These are phyloP conservation scores for Calocera cornea DNA, from an alignment of 768 basidiomycete species.

Conservation along the genomic window DNA sequence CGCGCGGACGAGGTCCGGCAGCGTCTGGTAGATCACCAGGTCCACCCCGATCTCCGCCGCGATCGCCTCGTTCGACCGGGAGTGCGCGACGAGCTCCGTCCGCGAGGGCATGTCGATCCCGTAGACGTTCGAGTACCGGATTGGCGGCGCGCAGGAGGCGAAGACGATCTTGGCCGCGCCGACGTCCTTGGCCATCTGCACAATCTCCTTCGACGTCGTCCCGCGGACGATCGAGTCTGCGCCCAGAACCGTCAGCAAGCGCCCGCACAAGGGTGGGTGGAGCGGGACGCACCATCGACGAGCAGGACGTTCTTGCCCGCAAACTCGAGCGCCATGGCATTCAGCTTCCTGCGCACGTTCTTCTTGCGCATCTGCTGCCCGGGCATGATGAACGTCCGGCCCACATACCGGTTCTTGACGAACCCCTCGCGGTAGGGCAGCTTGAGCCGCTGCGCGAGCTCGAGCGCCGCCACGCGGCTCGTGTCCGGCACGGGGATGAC, in stretches of 20 bases:
- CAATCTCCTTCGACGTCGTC: constrained; percentile 95
- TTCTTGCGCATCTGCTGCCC: constrained; percentile 91
- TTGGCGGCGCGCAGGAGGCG: constrained; percentile 93
- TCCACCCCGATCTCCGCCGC: constrained; percentile 82
- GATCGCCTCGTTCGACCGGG: constrained; percentile 55
- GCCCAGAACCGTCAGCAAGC: constrained; percentile 1
- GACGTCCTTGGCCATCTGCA: constrained; percentile 98
- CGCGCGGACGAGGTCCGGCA: constrained; percentile 72
- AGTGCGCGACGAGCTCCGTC: constrained; percentile 80
- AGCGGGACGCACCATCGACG: constrained; percentile 62
- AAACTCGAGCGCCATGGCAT: constrained; percentile 98
- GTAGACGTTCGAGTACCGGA: constrained; percentile 90
- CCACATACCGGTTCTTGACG: constrained; percentile 97
- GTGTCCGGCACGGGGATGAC: constrained; percentile 99
- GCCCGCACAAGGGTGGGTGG: background rate
- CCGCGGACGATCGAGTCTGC: constrained; percentile 96
- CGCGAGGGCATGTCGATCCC: constrained; percentile 99
- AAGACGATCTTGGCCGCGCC: constrained; percentile 93
- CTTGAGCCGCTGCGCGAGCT: constrained; percentile 77
- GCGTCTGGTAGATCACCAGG: constrained; percentile 87
- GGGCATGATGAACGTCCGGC: constrained; percentile 98
- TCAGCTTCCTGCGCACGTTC: constrained; percentile 89
- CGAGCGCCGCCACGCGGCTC: constrained; percentile 87
- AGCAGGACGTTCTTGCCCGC: constrained; percentile 80
- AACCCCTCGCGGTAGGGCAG: constrained; percentile 97